Base-by-base conservation (phyloP, 2,329 filamentous ascomycete genomes). In the Fusarium austroafricanum region DNA sequence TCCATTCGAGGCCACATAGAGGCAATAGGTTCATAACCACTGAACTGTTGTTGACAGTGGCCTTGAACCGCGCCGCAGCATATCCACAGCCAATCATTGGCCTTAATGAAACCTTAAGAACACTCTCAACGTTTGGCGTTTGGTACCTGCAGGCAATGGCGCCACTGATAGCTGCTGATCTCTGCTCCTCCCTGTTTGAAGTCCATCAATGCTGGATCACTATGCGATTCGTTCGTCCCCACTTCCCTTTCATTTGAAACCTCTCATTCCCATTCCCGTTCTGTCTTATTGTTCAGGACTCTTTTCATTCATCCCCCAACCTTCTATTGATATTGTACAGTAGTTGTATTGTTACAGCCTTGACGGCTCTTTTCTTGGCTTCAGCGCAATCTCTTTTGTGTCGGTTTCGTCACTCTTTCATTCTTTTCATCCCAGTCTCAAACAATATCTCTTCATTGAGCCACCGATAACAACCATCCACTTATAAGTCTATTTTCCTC, bases 111-210 rank as follows among this genome's bases (percentile, higher is more conserved):
- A 40, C 40, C 18, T 49, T 33, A 31, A 49, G 43, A 55, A 62
- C 66, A 40, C 62, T 49, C 45, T 40, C 18, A 39, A 63, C 67
- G 33, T 51, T 66, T 44, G 59, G 61, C 65, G 67, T 58, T 58
- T 68, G 68, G 67, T 71, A 65, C 66, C 67, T 72, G 65, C 62
- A 68, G 55, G 54, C 20, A 47, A 65, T 67, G 62, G 70, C 56
- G 68, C 66, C 67, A 72, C 59, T 46, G 33, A 59, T 57, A 68
- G n/a, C 39, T 40, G 45, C 53, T 63, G 56, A 71, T 43, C 63
- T 46, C 29, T 39, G 28, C 55, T 63, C 58, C 60, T 67, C 55
- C 59, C 55, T 39, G 68, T 67, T 71, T 26, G 26, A 69, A 59
- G 56, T 55, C 45, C 60, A 66, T 58, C 50, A 56, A 51, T 43